Base-by-base conservation (phyloP, 768 basidiomycete species). In the Phanerochaete carnosa region DNA sequence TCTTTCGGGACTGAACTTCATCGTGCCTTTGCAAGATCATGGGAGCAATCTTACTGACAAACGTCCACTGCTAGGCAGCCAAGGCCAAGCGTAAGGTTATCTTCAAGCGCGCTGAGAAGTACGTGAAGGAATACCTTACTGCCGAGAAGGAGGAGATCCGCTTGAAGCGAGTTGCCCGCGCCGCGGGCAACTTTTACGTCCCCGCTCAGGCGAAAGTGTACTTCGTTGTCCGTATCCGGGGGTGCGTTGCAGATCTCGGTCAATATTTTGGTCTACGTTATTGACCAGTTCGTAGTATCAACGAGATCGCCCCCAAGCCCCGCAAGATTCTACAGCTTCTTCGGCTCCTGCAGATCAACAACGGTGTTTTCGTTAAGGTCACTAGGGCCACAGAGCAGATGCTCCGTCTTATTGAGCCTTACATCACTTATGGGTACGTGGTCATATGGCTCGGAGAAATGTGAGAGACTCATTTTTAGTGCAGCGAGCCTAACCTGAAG, bases 311-410 rank as follows among this genome's bases (percentile, higher is more conserved):
- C 58, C 97, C 97, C 62, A 99, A 99, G 80, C 97, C 97, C 71
- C 90, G 95, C 74, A 99, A 99, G 84, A 98, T 99, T 74, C 79
- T 99, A 70, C 97, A 99, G 75, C 88, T 99, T 65, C 91, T 99
- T 74, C 95, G 97, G 69, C 88, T 99, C 64, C 90, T 97, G 69
- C 97, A 98, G 76, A 99, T 99, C 83, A 98, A 99, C 88, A 98
- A 95, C 73, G 97, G 96, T 76, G 89, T 99, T 50, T 99, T 99
- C 74, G 86, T 99, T 75, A 95, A 96, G 78, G 95, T 92, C 57
- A 98, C 95, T 69, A 92, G 84, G 76, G 95, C 97, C 30, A 98
- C 95, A 52, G 87, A 92, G 68, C 94, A 98, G 77, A 99, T 98
- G 97, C 88, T 99, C 68, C 92, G 94, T 73, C 85, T 98, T 64